Conservation (phyloP, 164 flowering plant genomes). For the Tetracentron sinense region DNA sequence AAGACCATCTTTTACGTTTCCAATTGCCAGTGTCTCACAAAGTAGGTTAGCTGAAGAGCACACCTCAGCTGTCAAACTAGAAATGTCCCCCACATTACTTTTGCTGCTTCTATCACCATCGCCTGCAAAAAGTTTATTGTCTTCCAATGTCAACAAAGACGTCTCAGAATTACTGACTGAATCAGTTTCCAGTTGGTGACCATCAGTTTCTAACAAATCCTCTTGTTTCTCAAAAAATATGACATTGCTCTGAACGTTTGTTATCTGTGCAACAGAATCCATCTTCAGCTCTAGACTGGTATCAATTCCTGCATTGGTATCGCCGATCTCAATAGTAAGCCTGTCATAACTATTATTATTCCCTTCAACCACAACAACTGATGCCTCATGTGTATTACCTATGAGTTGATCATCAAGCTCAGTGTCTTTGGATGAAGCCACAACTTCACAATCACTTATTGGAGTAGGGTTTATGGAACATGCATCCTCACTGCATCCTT, state of each 20-base stretch:
- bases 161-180: constrained; percentile 17
- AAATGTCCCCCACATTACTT: constrained; percentile 9
- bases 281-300: constrained; percentile 10
- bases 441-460: too few relatives aligned
- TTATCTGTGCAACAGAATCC: constrained; percentile 6
- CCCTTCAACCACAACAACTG: constrained; percentile 7
- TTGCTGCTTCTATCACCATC: constrained; percentile 12
- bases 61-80: constrained; percentile 14
- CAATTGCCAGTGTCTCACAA: constrained; percentile 16
- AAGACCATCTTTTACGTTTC: constrained; percentile 12
- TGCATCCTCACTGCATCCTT: background rate
- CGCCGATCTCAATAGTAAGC: constrained; percentile 13
- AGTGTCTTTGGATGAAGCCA: too few relatives aligned
- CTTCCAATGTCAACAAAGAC: constrained; percentile 15
- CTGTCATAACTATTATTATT: constrained; percentile 12
- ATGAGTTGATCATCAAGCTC: constrained; percentile 18
- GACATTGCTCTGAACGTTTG: too few relatives aligned
- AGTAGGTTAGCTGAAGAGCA: constrained; percentile 23
- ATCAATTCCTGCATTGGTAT: constrained; percentile 5
- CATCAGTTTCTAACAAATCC: constrained; percentile 7
- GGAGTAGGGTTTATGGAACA: background rate
- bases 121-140: constrained; percentile 11
- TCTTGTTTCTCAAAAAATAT: constrained; percentile 11
- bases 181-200: constrained; percentile 10
- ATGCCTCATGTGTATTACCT: constrained; percentile 11